Evolutionary conservation across 352 stramenopile species (phyloP).

Genomic region (Pythium biforme): DNA sequence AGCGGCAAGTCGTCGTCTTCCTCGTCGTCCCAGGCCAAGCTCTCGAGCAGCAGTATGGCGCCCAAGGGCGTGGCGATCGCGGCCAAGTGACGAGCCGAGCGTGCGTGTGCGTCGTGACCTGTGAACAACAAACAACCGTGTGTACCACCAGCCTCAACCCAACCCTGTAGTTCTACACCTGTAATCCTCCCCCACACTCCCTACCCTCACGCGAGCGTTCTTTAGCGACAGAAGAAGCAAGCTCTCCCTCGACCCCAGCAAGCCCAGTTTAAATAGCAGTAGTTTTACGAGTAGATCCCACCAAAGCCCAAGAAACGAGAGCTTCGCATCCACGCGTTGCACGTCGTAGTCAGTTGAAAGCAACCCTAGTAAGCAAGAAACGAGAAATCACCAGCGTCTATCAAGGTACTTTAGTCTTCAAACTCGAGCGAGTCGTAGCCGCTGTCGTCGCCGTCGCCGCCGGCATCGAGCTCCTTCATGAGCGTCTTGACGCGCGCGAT

Average conservation of each 20-base stretch:
- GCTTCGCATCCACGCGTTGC: too few species aligned
- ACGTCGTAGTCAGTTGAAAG: too few species aligned
- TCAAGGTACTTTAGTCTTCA: constrained; percentile 47
- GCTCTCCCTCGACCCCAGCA: not conserved
- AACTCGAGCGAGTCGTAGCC: constrained; percentile 82
- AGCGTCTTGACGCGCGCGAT: constrained; percentile 73
- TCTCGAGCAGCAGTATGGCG: not conserved
- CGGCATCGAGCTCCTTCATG: constrained; percentile 65
- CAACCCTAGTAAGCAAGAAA: too few species aligned
- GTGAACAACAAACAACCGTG: constrained; percentile 7
- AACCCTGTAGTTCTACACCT: constrained; percentile 25
- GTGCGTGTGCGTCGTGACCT: not conserved
- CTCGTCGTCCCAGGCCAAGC: not conserved
- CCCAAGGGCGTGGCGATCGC: constrained; percentile 10
- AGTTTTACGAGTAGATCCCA: constrained; percentile 1
- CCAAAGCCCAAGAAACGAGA: constrained; percentile 9
- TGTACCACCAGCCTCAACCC: constrained; percentile 5
- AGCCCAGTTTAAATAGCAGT: constrained; percentile 9
- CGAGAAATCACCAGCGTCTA: too few species aligned
- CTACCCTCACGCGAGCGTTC: too few species aligned
- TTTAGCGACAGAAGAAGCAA: not conserved
- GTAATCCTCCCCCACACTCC: constrained; percentile 5
- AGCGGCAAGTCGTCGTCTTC: not conserved
- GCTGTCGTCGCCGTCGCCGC: constrained; percentile 49
- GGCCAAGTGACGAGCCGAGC: constrained; percentile 13